Percentiles rank a stretch among this genome's conserved stretches.
Conservation (phyloP, 2,329 filamentous ascomycete genomes). For the Fusarium verticillioides region DNA sequence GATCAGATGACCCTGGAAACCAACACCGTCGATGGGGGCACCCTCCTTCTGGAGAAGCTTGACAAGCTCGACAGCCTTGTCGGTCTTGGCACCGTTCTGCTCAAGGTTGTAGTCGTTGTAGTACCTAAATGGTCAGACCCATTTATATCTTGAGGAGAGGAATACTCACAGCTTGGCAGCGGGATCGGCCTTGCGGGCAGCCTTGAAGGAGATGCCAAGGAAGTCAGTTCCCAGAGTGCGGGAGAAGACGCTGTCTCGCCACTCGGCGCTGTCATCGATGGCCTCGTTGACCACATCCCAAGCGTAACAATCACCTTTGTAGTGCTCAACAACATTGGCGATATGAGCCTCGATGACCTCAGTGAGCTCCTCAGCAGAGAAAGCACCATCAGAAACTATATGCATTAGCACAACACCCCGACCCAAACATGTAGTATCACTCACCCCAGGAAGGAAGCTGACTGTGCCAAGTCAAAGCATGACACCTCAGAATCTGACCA, state of each 20-base stretch:
- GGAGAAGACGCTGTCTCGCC: conserved; percentile 64
- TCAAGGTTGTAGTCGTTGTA: conserved; percentile 72
- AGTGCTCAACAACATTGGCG: conserved; percentile 66
- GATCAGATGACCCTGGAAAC: conserved; percentile 70
- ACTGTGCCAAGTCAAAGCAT: conserved; percentile 65
- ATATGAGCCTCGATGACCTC: conserved; percentile 66
- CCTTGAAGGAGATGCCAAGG: conserved; percentile 67
- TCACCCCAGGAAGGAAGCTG: conserved; percentile 47
- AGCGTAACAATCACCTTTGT: conserved; percentile 68
- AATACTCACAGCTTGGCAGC: conserved; percentile 61
- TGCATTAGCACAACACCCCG: neutral
- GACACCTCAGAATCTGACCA: conserved; percentile 68
- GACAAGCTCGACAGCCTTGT: conserved; percentile 57
- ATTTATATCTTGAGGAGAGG: neutral
- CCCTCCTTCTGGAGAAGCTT: conserved; percentile 58
- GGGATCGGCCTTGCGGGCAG: conserved; percentile 64
- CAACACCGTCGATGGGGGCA: conserved; percentile 70
- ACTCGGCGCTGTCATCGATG: conserved; percentile 66
- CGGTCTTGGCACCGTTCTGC: conserved; percentile 58
- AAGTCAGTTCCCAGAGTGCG: conserved; percentile 65
- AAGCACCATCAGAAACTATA: conserved; percentile 50
- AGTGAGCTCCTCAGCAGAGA: conserved; percentile 68
- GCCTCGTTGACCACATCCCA: conserved; percentile 77
- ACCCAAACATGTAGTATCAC: neutral
- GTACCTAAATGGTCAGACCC: conserved; percentile 44